These are phyloP conservation scores for Aleurites moluccanus DNA, from an alignment of 441 rosid genomes.

Conservation along the genomic window DNA sequence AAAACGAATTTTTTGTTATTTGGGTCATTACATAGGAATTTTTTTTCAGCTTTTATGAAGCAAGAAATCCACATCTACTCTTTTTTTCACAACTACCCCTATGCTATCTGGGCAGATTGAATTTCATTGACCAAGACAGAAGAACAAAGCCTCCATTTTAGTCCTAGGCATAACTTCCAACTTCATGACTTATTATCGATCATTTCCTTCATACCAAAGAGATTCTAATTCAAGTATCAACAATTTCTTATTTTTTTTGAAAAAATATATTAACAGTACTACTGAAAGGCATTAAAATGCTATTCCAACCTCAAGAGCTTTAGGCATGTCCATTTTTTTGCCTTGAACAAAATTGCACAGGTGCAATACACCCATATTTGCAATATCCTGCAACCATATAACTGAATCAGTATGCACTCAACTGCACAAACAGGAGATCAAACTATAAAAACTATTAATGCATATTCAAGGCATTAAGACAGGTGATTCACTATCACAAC, in stretches of 20 bases:
- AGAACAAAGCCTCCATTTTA: background rate
- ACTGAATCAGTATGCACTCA: constrained; percentile 12
- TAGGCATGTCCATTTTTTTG: constrained; percentile 50
- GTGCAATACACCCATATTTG: constrained; percentile 68
- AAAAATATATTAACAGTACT: constrained; percentile 2
- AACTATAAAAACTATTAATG: background rate
- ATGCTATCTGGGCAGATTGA: background rate
- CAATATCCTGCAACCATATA: constrained; percentile 59
- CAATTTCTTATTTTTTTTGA: background rate
- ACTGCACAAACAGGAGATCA: constrained; percentile 10
- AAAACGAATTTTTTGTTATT: background rate
- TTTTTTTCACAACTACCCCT: background rate
- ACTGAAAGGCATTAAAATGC: background rate
- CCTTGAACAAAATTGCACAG: constrained; percentile 69
- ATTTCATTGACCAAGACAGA: background rate
- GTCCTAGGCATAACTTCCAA: background rate
- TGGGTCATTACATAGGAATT: background rate
- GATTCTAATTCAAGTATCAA: background rate
- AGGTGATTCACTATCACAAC: background rate
- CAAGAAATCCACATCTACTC: background rate
- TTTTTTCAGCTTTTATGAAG: background rate
- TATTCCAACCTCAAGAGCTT: constrained; percentile 60
- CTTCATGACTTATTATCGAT: background rate
- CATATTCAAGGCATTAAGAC: constrained; percentile 8
- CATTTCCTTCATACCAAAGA: background rate